phyloP scores from a whole-genome alignment of 306 rosid genomes.

The Glycine tomentella region DNA sequence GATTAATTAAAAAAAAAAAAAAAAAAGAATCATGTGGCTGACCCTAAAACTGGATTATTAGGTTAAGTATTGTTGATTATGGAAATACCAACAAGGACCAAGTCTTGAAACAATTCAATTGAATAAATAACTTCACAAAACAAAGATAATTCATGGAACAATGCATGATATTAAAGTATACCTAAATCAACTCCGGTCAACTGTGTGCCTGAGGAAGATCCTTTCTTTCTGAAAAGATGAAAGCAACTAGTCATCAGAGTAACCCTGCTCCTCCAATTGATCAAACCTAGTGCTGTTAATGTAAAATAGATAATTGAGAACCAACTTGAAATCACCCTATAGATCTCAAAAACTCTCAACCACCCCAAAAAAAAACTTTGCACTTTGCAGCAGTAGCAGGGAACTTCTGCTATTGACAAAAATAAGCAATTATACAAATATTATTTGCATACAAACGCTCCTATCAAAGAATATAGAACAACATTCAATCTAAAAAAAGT shows the following conservation, averaged over 20 bases:
- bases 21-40: not conserved
- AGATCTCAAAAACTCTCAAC: not conserved
- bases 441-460: not conserved
- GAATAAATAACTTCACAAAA: not conserved
- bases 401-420: not conserved
- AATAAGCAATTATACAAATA: not conserved
- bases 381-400: not conserved
- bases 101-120: conserved; percentile 20
- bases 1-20: not conserved
- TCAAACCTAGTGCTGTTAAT: conserved; percentile 51
- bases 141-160: not conserved
- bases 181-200: conserved; percentile 56
- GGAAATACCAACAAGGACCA: not conserved
- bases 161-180: conserved; percentile 29
- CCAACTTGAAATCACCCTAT: conserved; percentile 34
- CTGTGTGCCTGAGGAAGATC: conserved; percentile 47
- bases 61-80: not conserved
- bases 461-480: not conserved
- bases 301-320: conserved; percentile 33
- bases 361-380: not conserved
- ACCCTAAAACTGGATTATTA: conserved; percentile 5
- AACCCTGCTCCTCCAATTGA: conserved; percentile 43
- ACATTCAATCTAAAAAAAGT: not conserved
- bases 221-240: conserved; percentile 48
- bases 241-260: conserved; percentile 69